Base-by-base conservation (phyloP, 1,284 basidiomycete species). In the Ustilago lituana region DNA sequence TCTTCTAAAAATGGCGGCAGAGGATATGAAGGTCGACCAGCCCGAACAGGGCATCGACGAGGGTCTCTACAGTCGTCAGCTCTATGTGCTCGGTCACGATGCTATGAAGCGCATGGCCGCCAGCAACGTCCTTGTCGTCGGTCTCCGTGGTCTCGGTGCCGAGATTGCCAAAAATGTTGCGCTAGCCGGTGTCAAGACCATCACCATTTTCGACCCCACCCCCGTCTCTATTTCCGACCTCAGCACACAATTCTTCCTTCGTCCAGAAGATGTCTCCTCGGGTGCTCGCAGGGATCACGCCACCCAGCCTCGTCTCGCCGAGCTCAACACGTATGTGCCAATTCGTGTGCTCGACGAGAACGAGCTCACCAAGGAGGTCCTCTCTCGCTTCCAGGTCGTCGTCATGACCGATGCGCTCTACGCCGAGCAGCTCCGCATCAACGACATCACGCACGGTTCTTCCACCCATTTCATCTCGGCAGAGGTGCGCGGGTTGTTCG, bases 41-140 rank as follows among this genome's bases (percentile, higher is more conserved):
- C 69, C 63, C 56, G 63, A 67, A 33, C 63, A 67, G 41, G 46
- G 22, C 46, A 77, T 77, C 51, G 75, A 77, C 31, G 75, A 77
- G 56, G 74, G 70, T 55, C 68, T 78, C 36, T 76, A 69, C 72
- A 76, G 77, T 56, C 76, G 80, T 32, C 80, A 82, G 64, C 77
- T 82, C 43, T 82, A 82, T 41, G 80, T 82, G 41, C 74, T 82
- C 17, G 80, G 80, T 31, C 79, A 81, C 66, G 80, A 82, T 69
- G 95, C 95, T 40, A 98, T 98, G 96, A 97, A 97, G 87, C 91
- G 90, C 82, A 98, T 99, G 96, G 95, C 96, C 8, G 87, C 88
- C 24, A 98, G 94, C 54, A 96, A 97, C 82, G 91, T 98, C 43
- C 88, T 99, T 65, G 89, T 99, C 73, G 90, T 97, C 39, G 96